Evolutionary conservation across 768 basidiomycete genomes (phyloP), one percentile per base, ranked within the genome.

Genomic region (Psilocybe sp.): DNA sequence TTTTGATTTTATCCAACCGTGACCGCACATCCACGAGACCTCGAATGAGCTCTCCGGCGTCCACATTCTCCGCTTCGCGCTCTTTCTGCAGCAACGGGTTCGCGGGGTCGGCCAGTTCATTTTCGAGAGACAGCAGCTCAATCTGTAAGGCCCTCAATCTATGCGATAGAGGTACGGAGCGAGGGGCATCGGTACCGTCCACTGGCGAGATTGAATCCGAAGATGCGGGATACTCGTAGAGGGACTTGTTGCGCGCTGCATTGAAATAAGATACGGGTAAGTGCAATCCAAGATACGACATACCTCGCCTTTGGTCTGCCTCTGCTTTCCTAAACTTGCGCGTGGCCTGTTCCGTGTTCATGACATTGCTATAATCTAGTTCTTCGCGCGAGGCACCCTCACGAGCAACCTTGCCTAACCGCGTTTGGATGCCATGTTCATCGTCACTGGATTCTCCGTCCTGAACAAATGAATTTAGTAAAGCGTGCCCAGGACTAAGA

Each of bases 81-180:
- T 85, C 85, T 48, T 77, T 78, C 42, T 75, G 74, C 19, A 88
- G 60, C 11, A 82, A 69, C 13, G 86, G 85, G 61, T 87, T 91
- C 3, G 89, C 79, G 9, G 89, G 89, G 56, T 92, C 88, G 0
- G 84, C 76, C n/a, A 95, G 73, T 60, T 95, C 91, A 1, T 71
- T 64, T 64, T 99, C 96, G 3, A 99, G 76, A 23, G 90, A 77
- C 0, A 78, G 66, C 1, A 98, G 73, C 60, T 99, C 96, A 2
- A 78, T 76, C 52, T 92, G 88, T 7, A 99, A 74, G 2, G 72
- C 66, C 8, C 79, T 78, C 16, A 93, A 66, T 31, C 86, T 77
- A 37, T 79, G 74, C 1, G 84, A 79, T 6, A 87, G 74, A 0
- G 82, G 73, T 18, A 75, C 54, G 5, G 75, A 64, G 20, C 67